Evolutionary conservation across 495 filamentous ascomycete species (phyloP).

Genomic region (Hypoxylon fragiforme): DNA sequence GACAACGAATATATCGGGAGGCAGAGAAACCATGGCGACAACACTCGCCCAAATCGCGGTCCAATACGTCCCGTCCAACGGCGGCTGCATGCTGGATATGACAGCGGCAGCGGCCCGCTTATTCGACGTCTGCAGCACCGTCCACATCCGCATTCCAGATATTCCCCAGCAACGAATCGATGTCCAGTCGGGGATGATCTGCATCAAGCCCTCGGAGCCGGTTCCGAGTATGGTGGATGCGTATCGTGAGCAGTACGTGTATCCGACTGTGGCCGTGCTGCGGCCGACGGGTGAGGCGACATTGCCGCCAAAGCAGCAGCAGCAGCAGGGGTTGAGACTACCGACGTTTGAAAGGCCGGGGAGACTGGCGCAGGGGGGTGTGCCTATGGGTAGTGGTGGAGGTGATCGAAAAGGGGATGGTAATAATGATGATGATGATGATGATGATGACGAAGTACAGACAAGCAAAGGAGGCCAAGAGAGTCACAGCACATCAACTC

Average conservation of each 20-base stretch:
- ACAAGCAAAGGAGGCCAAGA: neutral
- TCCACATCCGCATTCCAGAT: slow-evolving; percentile 28
- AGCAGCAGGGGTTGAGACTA: slow-evolving; percentile 30
- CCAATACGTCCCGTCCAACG: slow-evolving; percentile 21
- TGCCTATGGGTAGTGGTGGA: slow-evolving; percentile 30
- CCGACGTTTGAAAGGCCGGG: slow-evolving; percentile 1
- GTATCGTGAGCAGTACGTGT: slow-evolving; percentile 23
- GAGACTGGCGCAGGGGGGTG: slow-evolving; percentile 11
- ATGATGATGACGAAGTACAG: too few species aligned
- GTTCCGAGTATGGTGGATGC: neutral
- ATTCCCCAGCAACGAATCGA: slow-evolving; percentile 19
- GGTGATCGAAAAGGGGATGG: neutral
- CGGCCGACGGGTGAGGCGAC: slow-evolving; percentile 3
- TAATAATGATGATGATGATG: neutral
- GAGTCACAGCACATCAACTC: neutral
- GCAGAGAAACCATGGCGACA: neutral
- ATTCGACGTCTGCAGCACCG: slow-evolving; percentile 19
- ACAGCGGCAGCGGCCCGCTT: slow-evolving; percentile 9
- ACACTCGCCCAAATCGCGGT: slow-evolving; percentile 15
- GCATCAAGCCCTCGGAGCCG: slow-evolving; percentile 26
- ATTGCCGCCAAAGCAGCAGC: slow-evolving; percentile 15
- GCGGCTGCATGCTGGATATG: slow-evolving; percentile 29
- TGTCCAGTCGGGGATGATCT: slow-evolving; percentile 21
- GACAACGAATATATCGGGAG: neutral
- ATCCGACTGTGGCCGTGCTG: neutral